Base-by-base conservation (phyloP, 805 yeast genomes). In the Wickerhamomyces pijperi region DNA sequence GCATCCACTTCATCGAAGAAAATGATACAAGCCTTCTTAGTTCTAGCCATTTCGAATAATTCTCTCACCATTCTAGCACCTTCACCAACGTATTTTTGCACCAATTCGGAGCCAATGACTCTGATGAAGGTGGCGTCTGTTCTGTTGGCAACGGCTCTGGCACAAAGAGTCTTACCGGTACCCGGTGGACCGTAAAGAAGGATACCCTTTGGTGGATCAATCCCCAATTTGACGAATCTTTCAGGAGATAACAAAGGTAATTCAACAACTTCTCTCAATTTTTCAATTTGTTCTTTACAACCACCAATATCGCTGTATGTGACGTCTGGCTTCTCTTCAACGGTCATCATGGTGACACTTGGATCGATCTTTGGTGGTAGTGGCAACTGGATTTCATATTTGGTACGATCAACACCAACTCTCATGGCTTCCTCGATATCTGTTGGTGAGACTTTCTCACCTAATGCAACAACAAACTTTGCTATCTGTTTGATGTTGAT, bases 1-100 rank as follows among this genome's bases (percentile, higher is more conserved):
- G 99, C 98, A 67, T 92, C 99, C 49, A 92, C 81, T 68, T 92
- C 99, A 64, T 92, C 99, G 55, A 92, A 92, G 65, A 92, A 92
- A 41, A 92, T 90, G 56, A 92, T 92, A 64, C 97, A 90, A 2
- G 98, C 97, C 58, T 90, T 88, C 64, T 92, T 92, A 29, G 97
- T 83, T 59, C 98, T 81, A 2, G 99, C 99, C 97, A 92, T 88
- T 60, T 92, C 98, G 54, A 92, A 92, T 55, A 92, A 72, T 65
- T 92, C 99, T 63, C 99, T 78, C 40, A 92, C 97, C 98, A 92
- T 92, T 59, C 98, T 78, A 4, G 98, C 98, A 67, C 99, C 99
- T 67, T 92, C 99, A 59, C 99, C 99, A 38, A 92, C 97, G 60
- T 92, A 92, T 61, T 92, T 92, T 62, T 92, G 99, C 23, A 92